Base-by-base conservation (phyloP, 2,329 filamentous ascomycete species). In the Hypoxylon sp. region DNA sequence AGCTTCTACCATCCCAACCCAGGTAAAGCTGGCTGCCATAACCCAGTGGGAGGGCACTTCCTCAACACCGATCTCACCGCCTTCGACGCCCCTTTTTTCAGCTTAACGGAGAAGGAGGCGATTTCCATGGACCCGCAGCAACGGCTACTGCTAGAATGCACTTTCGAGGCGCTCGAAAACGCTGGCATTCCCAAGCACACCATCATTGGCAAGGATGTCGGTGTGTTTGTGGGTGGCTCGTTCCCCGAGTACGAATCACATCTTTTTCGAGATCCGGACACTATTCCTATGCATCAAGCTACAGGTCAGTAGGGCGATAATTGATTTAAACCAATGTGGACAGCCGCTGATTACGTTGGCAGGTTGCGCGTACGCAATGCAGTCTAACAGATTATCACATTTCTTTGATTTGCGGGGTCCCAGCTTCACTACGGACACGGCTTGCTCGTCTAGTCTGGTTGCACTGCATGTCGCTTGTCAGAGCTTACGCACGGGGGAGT, bases 51-150 rank as follows among this genome's bases (percentile, higher is more conserved):
- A 4, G 78, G 78, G 0, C 78, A 79, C 67, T 81, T 80, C 55
- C 74, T 87, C 65, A 80, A 83, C 50, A 79, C 80, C 19, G 84
- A 87, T 62, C 76, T 84, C 26, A 78, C 80, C 6, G 77, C 78
- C 2, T 87, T 87, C 62, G 85, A 87, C 55, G 84, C 85, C 0
- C 82, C 83, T 0, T 87, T 87, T 72, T 87, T 87, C 73, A 81
- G 82, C 48, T 76, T 86, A n/a, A 85, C 84, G 0, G 80, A 83
- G 67, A 83, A 84, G 67, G 84, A 87, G 73, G 85, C 71, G 3
- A 77, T 76, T 31, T 83, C 84, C 0, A 85, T 87, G 83, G 86
- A 88, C 53, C 86, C 86, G 0, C 85, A 87, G 66, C 85, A 87
- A 63, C 80, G 86, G 1, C 77, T 86, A 19, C 78, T 86, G 6